phyloP scores from a whole-genome alignment of 805 yeast genomes.

The Spathaspora gorwiae region DNA sequence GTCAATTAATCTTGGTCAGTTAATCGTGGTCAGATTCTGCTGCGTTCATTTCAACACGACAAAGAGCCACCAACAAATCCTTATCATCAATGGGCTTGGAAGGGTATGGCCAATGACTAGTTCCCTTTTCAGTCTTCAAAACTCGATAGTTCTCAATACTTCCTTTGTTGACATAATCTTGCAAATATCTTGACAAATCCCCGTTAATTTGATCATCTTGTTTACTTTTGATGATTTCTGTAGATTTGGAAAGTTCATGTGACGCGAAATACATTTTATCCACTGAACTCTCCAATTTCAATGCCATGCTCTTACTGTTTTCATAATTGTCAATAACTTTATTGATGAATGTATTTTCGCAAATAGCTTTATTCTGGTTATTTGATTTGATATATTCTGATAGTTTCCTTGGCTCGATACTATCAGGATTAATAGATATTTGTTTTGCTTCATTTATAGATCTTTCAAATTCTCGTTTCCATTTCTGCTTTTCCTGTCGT shows the following conservation, averaged over 20 bases:
- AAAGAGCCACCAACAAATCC: conserved; percentile 19
- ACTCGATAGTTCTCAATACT: conserved; percentile 9
- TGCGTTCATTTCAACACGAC: conserved; percentile 12
- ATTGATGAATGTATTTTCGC: conserved; percentile 12
- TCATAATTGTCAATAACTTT: conserved; percentile 9
- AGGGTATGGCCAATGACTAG: conserved; percentile 15
- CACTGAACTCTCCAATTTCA: conserved; percentile 22
- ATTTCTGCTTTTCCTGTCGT: conserved; percentile 42
- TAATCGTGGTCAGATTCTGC: background rate
- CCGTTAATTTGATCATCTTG: conserved; percentile 14
- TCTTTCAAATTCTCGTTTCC: conserved; percentile 35
- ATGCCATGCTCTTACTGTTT: conserved; percentile 12
- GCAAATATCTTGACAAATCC: conserved; percentile 11
- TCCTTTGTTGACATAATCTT: conserved; percentile 16
- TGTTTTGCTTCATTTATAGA: conserved; percentile 14
- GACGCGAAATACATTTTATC: conserved; percentile 35
- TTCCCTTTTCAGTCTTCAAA: background rate
- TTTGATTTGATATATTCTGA: conserved; percentile 14
- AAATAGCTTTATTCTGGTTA: conserved; percentile 9
- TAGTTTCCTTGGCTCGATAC: conserved; percentile 13
- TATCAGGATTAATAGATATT: conserved; percentile 6
- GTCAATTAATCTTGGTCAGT: too few relatives aligned
- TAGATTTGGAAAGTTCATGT: conserved; percentile 22
- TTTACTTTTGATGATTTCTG: conserved; percentile 17
- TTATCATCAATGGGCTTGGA: conserved; percentile 11